These are phyloP conservation scores for Trametopsis cervina DNA, from an alignment of 768 basidiomycete species.

Conservation along the genomic window DNA sequence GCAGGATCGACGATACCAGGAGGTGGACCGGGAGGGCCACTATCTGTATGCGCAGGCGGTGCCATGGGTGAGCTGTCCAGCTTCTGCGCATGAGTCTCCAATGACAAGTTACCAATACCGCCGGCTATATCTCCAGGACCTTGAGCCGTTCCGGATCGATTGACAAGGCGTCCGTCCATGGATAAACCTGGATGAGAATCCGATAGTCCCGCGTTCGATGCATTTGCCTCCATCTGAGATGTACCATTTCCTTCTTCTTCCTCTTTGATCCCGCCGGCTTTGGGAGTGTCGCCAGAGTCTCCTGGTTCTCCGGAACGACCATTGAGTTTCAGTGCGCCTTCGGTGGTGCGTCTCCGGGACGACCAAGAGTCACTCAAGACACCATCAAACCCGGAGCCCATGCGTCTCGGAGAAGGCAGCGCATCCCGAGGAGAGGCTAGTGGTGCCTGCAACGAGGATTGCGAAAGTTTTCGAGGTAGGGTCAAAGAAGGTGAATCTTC, in stretches of 20 bases:
- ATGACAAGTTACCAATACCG: slow-evolving; percentile 3
- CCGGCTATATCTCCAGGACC: too few relatives aligned
- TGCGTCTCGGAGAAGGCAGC: slow-evolving; percentile 63
- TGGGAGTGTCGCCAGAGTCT: slow-evolving; percentile 34
- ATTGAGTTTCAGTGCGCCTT: slow-evolving; percentile 39
- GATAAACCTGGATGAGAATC: background rate
- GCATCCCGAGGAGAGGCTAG: slow-evolving; percentile 51
- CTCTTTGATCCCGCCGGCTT: slow-evolving; percentile 48
- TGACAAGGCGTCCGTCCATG: too few relatives aligned
- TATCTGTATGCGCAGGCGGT: background rate
- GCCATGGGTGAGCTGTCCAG: background rate
- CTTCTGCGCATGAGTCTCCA: slow-evolving; percentile 3
- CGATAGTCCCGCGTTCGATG: background rate
- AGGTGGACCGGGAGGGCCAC: slow-evolving; percentile 20
- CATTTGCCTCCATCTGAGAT: background rate
- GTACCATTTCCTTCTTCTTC: slow-evolving; percentile 38
- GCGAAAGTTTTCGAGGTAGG: slow-evolving; percentile 61
- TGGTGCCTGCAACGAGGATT: slow-evolving; percentile 54
- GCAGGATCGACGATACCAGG: slow-evolving; percentile 47
- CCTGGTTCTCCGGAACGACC: slow-evolving; percentile 31
- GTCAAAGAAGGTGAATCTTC: slow-evolving; percentile 53
- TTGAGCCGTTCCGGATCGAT: too few relatives aligned
- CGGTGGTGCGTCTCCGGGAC: slow-evolving; percentile 56
- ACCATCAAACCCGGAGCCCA: slow-evolving; percentile 66
- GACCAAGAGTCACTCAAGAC: slow-evolving; percentile 69